Evolutionary conservation across 1,284 basidiomycete genomes (phyloP), one percentile per base, ranked within the genome.

Genomic region (Boletus smithii): DNA sequence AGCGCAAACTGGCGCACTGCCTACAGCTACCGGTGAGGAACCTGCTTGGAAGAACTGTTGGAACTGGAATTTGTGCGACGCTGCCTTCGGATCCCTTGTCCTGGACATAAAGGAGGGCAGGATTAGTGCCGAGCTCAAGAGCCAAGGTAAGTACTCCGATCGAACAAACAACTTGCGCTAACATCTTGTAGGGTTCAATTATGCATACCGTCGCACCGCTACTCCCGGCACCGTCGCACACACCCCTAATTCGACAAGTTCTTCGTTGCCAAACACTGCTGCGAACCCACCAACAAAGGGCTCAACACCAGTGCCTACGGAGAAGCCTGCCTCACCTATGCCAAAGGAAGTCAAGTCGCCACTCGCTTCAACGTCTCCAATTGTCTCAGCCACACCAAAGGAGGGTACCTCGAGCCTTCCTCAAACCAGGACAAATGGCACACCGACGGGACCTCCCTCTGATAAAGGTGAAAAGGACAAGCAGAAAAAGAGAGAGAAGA

Each of bases 51-150:
- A 93, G 71, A 98, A 94, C 67, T 93, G 89, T 61, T 99, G 95
- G 95, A 94, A 98, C 69, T 98, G 94, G 94, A 94, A 95, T 61
- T 71, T 97, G 33, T 93, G 95, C 50, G 95, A 99, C 62, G 95
- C 95, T 8, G 87, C 91, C 1, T 95, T 89, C 56, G 97, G 95
- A 2, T 84, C 82, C 14, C 77, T 99, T 33, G 73, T 97, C 1
- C 73, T 99, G 38, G 91, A 95, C 55, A 74, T 99, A 59, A 86
- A 85, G 56, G 94, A 97, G 52, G 94, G 95, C 2, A 77, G 95
- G 35, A 83, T 99, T 35, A 92, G 89, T 51, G 88, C 89, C 0
- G 95, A 98, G 67, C 79, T 94, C 56, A 93, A 89, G 68, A 90
- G 88, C 59, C 91, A 95, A 75, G 95, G 94, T 86, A 49, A 45